Base-by-base conservation (phyloP, 2,329 filamentous ascomycete genomes). In the Diaporthe capsici region DNA sequence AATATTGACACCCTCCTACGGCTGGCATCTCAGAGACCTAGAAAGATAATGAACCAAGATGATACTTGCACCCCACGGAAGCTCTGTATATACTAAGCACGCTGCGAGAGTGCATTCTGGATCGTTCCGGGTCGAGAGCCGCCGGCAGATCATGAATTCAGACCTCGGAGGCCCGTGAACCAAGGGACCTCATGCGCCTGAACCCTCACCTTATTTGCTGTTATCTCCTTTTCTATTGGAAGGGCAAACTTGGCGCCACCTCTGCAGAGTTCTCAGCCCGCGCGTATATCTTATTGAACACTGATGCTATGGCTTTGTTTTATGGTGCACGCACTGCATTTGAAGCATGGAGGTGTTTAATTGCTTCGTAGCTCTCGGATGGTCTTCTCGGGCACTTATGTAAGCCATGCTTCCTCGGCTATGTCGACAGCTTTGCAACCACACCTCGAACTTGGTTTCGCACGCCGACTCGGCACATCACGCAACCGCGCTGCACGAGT, bases 211-310 rank as follows among this genome's bases (percentile, higher is more conserved):
- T 39, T 39, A 39, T 53, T 39, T 65, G 12, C 42, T 17, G 37
- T 20, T 37, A 4, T 68, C 20, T 42, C 22, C 10, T 10, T 31
- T 70, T 55, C 49, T 22, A 25, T 22, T 70, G 49, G 34, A 6
- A 70, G 49, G 15, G 15, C 17, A n/a, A 8, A 9, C 65, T 68
- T 25, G 65, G 65, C 13, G 17, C 31, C 47, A 28, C 31, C 31
- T 25, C 25, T 34, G 31, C 65, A 25, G 47, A 42, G 65, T 55
- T 70, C 34, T 28, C 65, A 47, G 49, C 65, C 65, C 34, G 15
- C n/a, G 25, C 34, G 34, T 42, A 22, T 25, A 22, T 70, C n/a
- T 22, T 20, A 55, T 42, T 55, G 15, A 2, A 22, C 15, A 28
- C n/a, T 28, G 65, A 55, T 55, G 9, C 49, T 22, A 53, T 55